These are phyloP conservation scores for Apiospora hydei DNA, from an alignment of 2,329 filamentous ascomycete species.

Conservation along the genomic window DNA sequence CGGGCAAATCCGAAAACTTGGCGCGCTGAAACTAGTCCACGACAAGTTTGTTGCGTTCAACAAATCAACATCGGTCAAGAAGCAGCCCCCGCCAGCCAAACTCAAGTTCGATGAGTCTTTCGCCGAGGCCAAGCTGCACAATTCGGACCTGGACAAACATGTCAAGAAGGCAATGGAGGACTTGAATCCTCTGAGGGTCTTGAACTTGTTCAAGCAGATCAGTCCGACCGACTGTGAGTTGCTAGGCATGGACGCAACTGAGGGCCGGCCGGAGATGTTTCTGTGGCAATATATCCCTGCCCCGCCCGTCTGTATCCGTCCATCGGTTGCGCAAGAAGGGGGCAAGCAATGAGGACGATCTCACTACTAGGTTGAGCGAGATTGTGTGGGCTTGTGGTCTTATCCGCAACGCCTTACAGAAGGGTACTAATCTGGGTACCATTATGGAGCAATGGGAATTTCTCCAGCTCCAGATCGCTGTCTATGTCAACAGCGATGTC, in stretches of 20 bases:
- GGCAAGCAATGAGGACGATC: constrained; percentile 93
- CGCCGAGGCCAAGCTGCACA: constrained; percentile 75
- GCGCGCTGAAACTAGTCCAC: constrained; percentile 92
- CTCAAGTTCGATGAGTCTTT: constrained; percentile 87
- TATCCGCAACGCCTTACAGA: constrained; percentile 81
- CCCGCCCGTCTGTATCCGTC: constrained; percentile 91
- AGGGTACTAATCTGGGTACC: constrained; percentile 83
- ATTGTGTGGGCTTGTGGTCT: constrained; percentile 92
- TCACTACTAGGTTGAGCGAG: constrained; percentile 96
- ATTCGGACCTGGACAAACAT: constrained; percentile 88
- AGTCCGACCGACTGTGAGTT: constrained; percentile 87
- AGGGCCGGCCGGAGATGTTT: constrained; percentile 94
- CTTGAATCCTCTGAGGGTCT: constrained; percentile 84
- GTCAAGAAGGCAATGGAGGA: constrained; percentile 93
- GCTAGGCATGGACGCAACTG: constrained; percentile 83
- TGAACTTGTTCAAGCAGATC: constrained; percentile 92
- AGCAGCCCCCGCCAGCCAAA: constrained; percentile 83
- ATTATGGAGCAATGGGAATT: constrained; percentile 99
- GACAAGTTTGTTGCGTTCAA: constrained; percentile 92
- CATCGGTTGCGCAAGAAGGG: constrained; percentile 92
- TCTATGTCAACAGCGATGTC: constrained; percentile 97
- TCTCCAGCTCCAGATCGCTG: constrained; percentile 90
- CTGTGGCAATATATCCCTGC: constrained; percentile 97
- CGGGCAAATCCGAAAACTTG: constrained; percentile 89
- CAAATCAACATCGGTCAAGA: constrained; percentile 85